Evolutionary conservation across 2,329 filamentous ascomycete genomes (phyloP), one percentile per base, ranked within the genome.

Genomic region (Penicillium sp.): DNA sequence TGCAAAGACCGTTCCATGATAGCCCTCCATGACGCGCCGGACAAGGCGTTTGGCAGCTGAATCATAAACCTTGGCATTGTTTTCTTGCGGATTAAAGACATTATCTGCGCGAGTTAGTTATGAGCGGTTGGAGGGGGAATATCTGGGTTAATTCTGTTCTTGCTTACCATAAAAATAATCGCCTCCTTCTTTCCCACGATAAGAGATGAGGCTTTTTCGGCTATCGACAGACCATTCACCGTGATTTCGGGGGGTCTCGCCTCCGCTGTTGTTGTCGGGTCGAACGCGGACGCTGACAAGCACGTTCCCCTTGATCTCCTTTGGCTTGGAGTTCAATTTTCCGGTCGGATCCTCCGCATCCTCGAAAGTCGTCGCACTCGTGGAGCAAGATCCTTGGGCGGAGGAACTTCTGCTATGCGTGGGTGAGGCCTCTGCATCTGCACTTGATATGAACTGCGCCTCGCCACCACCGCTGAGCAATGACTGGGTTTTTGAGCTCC

Each of bases 21-120:
- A 99, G 39, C 94, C 94, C 78, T 99, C 94, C 94, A 99, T 99
- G 46, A 99, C 94, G 66, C 94, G 84, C 63, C 94, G 88, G 43
- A 99, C 94, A 47, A 99, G 80, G 58, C 94, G 88, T 76, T 97
- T 97, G 40, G 94, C 94, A 42, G 85, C 90, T 59, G 93, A 86
- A 74, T 99, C 94, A 71, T 99, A 99, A 9, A 99, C 94, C 70
- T 88, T 88, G 49, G 90, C 86, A 70, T 99, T 99, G 71, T 97
- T 90, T 70, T 99, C 93, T 70, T 95, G 86, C 16, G 91, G 89
- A 47, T 90, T 86, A 74, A 99, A 99, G 58, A 97, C 94, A 76
- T 97, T 97, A 78, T 99, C 94, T 96, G 66, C 34, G 6, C 19
- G 2, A 11, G 32, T 51, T 51, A 51, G 41, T 46, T 39, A 14